Evolutionary conservation across 345 rosid species (phyloP).

Genomic region (Trapa incisa): DNA sequence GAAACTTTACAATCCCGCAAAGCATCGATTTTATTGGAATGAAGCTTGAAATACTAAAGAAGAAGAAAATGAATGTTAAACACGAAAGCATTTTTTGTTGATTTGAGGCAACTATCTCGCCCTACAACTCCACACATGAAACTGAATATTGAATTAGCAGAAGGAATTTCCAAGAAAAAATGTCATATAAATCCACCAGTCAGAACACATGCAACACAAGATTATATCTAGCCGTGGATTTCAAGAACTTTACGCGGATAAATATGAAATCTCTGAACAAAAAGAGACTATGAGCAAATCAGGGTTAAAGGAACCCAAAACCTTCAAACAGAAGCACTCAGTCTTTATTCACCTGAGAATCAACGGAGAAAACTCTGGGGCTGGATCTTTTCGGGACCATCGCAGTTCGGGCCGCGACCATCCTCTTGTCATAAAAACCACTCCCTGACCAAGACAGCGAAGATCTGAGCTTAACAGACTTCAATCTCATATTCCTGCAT

Average conservation of each 20-base stretch:
- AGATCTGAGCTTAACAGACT: slow-evolving; percentile 7
- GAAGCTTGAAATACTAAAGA: too few species aligned
- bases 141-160: too few species aligned
- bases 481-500: slow-evolving; percentile 3
- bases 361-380: slow-evolving; percentile 16
- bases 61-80: not conserved
- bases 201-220: too few species aligned
- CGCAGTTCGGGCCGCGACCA: slow-evolving; percentile 20
- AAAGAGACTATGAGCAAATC: too few species aligned
- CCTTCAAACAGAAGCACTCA: not conserved
- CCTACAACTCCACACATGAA: too few species aligned
- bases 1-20: slow-evolving; percentile 1
- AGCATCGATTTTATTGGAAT: not conserved
- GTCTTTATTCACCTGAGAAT: slow-evolving; percentile 41
- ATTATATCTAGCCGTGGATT: not conserved
- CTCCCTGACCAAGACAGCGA: slow-evolving; percentile 6
- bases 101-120: not conserved
- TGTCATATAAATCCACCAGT: too few species aligned
- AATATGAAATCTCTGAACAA: not conserved
- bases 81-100: not conserved
- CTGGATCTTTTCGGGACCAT: slow-evolving; percentile 14
- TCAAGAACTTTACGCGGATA: not conserved
- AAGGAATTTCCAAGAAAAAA: not conserved
- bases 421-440: slow-evolving; percentile 36
- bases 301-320: not conserved